Evolutionary conservation across 2,329 filamentous ascomycete species (phyloP), one percentile per base, ranked within the genome.

Genomic region (Pleoardoris graminearum): DNA sequence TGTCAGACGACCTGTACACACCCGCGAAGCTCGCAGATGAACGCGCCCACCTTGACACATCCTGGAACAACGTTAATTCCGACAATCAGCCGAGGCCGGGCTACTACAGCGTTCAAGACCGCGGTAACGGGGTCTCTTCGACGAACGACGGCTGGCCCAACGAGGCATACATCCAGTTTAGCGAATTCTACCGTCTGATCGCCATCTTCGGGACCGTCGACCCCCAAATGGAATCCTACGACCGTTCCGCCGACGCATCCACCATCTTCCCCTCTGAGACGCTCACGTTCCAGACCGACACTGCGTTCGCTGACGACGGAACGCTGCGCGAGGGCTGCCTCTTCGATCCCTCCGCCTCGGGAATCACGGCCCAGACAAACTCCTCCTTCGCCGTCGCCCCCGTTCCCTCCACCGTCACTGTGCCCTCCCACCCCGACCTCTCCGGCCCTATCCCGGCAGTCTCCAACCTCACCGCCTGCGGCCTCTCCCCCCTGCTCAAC

Each of bases 91-190:
- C 83, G 1, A 73, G 79, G 17, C 58, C 69, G 3, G 76, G 78
- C 21, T 88, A 86, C 60, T 85, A 82, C 52, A 72, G 72, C 1
- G 63, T 77, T 7, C 62, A 68, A 23, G 60, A 73, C 35, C 42
- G 60, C 10, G 59, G 69, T 3, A 74, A 76, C 16, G 73, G 76
- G 17, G 72, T 69, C 7, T 37, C 65, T 2, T 76, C 75, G 17
- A 86, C 84, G 0, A 64, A 75, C 0, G 77, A 85, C 68, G 85
- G 85, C 10, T 88, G 85, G 85, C 85, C 85, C 0, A 81, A 79
- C n/a, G 80, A 83, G 58, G 76, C 78, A 17, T 85, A 79, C 58
- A 69, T 86, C 29, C 82, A 85, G 58, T 77, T 86, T 38, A 73
- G 76, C 1, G 72, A 77, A 41, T 75, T 76, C n/a, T 79, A 79